Evolutionary conservation across 768 basidiomycete species (phyloP).

Genomic region (Kwoniella mangroviensis): DNA sequence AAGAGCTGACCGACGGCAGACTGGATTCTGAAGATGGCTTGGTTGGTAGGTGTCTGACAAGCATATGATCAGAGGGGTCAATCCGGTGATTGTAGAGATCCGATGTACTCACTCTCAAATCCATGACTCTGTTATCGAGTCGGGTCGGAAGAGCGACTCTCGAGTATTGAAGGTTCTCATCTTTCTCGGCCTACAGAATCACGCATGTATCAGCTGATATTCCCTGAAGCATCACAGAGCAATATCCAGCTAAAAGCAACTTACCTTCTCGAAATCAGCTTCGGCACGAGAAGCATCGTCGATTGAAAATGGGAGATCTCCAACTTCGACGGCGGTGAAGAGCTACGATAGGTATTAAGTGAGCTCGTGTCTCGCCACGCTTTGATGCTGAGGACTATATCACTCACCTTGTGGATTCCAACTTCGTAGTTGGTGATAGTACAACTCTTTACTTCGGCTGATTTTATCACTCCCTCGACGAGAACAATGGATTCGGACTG

Average conservation of each 20-base stretch:
- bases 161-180: slow-evolving; percentile 60
- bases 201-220: background rate
- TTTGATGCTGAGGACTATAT: background rate
- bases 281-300: slow-evolving; percentile 91
- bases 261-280: slow-evolving; percentile 67
- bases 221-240: background rate
- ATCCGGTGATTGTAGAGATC: background rate
- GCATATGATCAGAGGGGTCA: background rate
- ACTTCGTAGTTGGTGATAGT: slow-evolving; percentile 86
- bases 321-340: slow-evolving; percentile 77
- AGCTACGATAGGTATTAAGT: slow-evolving; percentile 62
- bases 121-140: slow-evolving; percentile 89
- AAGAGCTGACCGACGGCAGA: slow-evolving; percentile 86
- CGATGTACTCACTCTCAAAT: slow-evolving; percentile 73
- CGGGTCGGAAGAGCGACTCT: slow-evolving; percentile 90
- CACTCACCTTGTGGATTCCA: slow-evolving; percentile 73
- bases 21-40: slow-evolving; percentile 91
- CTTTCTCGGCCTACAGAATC: slow-evolving; percentile 12
- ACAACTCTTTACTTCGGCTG: slow-evolving; percentile 86
- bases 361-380: background rate
- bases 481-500: slow-evolving; percentile 84
- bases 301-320: slow-evolving; percentile 78
- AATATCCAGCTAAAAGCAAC: slow-evolving; percentile 9
- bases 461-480: slow-evolving; percentile 80
- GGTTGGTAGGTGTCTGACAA: slow-evolving; percentile 84